These are phyloP conservation scores for Leccinum longicurvipes DNA, from an alignment of 768 basidiomycete species.

Conservation along the genomic window DNA sequence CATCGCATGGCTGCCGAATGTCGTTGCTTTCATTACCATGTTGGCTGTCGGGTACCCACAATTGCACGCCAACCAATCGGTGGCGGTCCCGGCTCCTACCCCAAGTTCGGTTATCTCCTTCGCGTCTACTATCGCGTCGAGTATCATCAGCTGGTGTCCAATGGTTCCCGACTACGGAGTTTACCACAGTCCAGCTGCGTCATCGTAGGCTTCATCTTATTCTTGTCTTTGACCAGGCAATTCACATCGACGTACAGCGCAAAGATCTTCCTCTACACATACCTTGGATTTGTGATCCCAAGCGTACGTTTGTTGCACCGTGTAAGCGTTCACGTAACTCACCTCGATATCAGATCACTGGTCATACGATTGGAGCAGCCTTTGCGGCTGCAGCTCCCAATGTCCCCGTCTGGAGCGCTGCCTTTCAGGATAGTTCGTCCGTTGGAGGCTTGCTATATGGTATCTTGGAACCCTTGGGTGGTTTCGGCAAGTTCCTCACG, in stretches of 20 bases:
- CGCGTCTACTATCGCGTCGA: conserved; percentile 42
- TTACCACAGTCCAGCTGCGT: conserved; percentile 50
- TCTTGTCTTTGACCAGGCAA: background rate
- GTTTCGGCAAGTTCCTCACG: conserved; percentile 46
- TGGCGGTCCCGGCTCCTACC: conserved; percentile 36
- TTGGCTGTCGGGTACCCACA: conserved; percentile 69
- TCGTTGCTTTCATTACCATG: conserved; percentile 64
- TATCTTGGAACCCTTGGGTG: conserved; percentile 37
- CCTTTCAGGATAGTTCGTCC: conserved; percentile 40
- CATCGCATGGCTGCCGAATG: conserved; percentile 72
- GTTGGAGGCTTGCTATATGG: conserved; percentile 44
- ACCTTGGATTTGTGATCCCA: conserved; percentile 42
- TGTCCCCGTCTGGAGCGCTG: conserved; percentile 39
- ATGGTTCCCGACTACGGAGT: conserved; percentile 49
- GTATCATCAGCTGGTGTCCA: conserved; percentile 41
- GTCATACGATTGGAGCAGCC: conserved; percentile 44
- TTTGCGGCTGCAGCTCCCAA: conserved; percentile 41
- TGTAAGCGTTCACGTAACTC: background rate
- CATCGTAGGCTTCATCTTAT: conserved; percentile 43
- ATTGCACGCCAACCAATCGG: conserved; percentile 39
- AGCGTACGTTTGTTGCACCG: conserved; percentile 31
- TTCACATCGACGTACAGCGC: conserved; percentile 20
- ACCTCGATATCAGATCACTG: conserved; percentile 29
- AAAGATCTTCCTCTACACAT: conserved; percentile 44
- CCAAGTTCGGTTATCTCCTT: conserved; percentile 39